Evolutionary conservation across 192 early-diverging fungal species (phyloP).

Genomic region (Spinellus fusiger): DNA sequence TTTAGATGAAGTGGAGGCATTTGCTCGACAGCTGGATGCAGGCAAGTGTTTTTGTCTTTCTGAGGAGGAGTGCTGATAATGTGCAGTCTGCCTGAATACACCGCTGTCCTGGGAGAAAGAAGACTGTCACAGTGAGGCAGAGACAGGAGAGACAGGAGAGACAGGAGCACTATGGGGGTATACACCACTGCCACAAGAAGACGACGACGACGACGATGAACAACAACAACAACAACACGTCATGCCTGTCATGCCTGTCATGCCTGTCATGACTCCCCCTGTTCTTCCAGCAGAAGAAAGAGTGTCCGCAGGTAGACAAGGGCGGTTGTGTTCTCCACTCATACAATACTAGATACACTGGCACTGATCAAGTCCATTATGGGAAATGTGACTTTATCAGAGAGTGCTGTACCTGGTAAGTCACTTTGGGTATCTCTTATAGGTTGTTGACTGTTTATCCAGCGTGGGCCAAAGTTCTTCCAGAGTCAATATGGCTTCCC

Average conservation of each 20-base stretch:
- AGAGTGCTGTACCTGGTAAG: background rate
- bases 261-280: too few species aligned
- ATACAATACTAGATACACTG: background rate
- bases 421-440: background rate
- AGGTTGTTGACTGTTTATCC: background rate
- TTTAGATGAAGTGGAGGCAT: background rate
- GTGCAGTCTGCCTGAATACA: background rate
- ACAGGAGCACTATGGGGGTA: background rate
- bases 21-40: background rate
- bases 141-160: background rate
- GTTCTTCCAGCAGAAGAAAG: background rate
- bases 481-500: background rate
- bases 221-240: too few species aligned
- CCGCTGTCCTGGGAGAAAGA: background rate
- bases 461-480: background rate
- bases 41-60: background rate
- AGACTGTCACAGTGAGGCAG: background rate
- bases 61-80: background rate
- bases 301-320: background rate
- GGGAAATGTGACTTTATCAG: background rate
- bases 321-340: background rate
- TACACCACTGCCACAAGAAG: too few species aligned
- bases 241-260: too few species aligned
- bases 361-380: background rate
- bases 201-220: too few species aligned